A percentile compares a stretch with the other conserved stretches of the same genome.
Conservation (phyloP, 1,139 yeast species). For the Suhomyces bokatorum region DNA sequence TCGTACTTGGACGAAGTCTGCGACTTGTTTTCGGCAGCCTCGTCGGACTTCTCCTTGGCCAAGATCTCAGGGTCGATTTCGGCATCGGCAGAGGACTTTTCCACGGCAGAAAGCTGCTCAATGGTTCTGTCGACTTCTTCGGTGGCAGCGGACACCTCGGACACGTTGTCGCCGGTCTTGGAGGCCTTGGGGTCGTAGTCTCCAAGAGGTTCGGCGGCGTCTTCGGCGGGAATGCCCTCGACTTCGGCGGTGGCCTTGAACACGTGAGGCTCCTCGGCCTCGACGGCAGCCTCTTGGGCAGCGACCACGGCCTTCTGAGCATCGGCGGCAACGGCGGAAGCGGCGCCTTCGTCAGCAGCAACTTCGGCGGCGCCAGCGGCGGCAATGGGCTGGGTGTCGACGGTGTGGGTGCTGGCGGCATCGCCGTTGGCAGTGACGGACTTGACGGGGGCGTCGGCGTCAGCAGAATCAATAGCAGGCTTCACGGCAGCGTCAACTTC, state of each 20-base stretch:
- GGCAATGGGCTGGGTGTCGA: background rate
- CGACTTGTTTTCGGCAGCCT: conserved; percentile 35
- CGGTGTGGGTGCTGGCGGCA: background rate
- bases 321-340: background rate
- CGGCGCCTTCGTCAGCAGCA: background rate
- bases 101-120: background rate
- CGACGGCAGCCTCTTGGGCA: background rate
- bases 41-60: background rate
- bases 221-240: background rate
- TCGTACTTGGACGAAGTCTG: conserved; percentile 36
- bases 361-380: background rate
- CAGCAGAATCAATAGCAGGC: background rate
- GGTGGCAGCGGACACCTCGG: background rate
- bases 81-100: conserved; percentile 1
- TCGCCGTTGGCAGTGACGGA: background rate
- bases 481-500: background rate
- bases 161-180: background rate
- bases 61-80: conserved; percentile 1
- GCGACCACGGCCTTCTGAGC: background rate
- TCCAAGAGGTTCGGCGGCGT: background rate
- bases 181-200: background rate
- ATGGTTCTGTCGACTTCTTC: background rate
- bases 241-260: background rate
- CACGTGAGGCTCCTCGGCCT: background rate
- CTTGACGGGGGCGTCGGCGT: background rate